phyloP scores from a whole-genome alignment of 805 yeast species.

The Candida coleopterorum region DNA sequence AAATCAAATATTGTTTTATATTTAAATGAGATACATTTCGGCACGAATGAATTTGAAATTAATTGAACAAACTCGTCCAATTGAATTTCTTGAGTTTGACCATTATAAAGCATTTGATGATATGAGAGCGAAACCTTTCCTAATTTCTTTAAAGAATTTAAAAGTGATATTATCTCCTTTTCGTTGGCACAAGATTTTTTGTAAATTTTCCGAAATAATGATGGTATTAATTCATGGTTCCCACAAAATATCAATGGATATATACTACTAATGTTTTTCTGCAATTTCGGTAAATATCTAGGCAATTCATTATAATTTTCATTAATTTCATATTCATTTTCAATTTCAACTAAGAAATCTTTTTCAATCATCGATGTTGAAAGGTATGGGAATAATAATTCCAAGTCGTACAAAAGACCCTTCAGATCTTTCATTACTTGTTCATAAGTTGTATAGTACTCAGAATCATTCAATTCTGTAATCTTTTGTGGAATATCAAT shows the following conservation, averaged over 20 bases:
- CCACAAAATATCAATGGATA: conserved; percentile 6
- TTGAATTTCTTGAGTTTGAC: not conserved
- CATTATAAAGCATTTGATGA: not conserved
- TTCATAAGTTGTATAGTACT: too few relatives aligned
- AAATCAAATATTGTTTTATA: not conserved
- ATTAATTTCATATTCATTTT: not conserved
- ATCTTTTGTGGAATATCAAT: too few relatives aligned
- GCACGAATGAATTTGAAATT: conserved; percentile 2
- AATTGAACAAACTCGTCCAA: not conserved
- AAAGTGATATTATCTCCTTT: not conserved
- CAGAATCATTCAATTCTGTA: too few relatives aligned
- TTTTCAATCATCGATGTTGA: not conserved
- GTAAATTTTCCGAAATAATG: not conserved
- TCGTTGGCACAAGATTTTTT: not conserved
- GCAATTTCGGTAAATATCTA: not conserved
- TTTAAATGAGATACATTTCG: not conserved
- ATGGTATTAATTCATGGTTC: not conserved
- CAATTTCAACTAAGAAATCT: not conserved
- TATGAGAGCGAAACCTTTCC: conserved; percentile 1
- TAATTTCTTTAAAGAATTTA: not conserved
- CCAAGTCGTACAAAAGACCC: conserved; percentile 1
- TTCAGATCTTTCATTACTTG: too few relatives aligned
- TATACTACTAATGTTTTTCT: not conserved
- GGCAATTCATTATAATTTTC: not conserved
- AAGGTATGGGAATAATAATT: conserved; percentile 1